phyloP scores from a whole-genome alignment of 352 stramenopile species.

The Phytophthora tubulina region DNA sequence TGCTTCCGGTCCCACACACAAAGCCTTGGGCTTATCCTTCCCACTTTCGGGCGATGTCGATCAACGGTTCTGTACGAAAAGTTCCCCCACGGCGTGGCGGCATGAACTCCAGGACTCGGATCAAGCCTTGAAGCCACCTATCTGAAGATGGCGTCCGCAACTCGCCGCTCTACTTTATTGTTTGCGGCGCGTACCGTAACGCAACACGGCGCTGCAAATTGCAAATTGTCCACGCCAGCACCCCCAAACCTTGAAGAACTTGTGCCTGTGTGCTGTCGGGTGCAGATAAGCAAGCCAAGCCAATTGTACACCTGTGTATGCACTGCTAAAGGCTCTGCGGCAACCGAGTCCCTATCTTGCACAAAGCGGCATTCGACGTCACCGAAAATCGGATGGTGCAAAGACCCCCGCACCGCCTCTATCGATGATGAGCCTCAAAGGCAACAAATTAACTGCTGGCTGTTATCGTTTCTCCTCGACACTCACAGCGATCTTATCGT shows the following conservation, averaged over 20 bases:
- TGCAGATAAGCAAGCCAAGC: constrained; percentile 20
- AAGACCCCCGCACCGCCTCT: constrained; percentile 26
- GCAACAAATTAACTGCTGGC: not conserved
- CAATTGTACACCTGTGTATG: not conserved
- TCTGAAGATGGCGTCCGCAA: constrained; percentile 1
- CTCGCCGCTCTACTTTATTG: not conserved
- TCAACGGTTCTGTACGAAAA: constrained; percentile 23
- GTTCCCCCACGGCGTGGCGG: constrained; percentile 15
- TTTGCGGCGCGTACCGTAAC: not conserved
- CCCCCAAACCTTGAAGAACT: constrained; percentile 17
- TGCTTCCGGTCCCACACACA: constrained; percentile 14
- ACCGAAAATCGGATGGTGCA: constrained; percentile 35
- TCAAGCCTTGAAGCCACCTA: constrained; percentile 3
- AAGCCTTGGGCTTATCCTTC: constrained; percentile 17
- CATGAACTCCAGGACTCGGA: constrained; percentile 10
- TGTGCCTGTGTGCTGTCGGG: not conserved
- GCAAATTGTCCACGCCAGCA: constrained; percentile 9
- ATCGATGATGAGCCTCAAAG: not conserved
- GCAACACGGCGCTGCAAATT: constrained; percentile 2
- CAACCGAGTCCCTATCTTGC: constrained; percentile 24
- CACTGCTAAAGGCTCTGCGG: constrained; percentile 27
- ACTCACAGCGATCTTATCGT: not conserved
- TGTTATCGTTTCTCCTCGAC: not conserved
- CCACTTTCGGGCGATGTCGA: constrained; percentile 10
- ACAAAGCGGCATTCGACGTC: constrained; percentile 16